Evolutionary conservation across 2,329 filamentous ascomycete genomes (phyloP), one percentile per base, ranked within the genome.

Genomic region (Fusarium siculi): DNA sequence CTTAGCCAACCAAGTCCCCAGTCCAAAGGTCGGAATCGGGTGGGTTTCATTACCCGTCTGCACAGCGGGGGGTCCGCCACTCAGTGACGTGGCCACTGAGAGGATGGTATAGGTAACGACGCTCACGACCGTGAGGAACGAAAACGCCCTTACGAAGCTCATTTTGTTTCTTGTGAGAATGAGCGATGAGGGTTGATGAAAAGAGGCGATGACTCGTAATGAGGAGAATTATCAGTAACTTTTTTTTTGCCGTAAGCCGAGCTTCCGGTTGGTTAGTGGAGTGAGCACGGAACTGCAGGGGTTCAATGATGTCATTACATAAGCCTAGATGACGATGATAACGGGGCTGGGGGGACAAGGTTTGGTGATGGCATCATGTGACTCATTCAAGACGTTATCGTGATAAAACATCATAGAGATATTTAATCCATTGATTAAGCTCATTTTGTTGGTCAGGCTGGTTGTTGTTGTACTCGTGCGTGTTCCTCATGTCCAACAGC

Each of bases 1-100:
- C 12, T 59, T 56, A 18, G 73, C 57, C 23, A 78, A 88, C 79
- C 79, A 81, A 19, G 80, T 81, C 11, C 80, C 80, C 43, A 81
- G 66, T 19, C 79, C 79, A 50, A 81, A 76, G 9, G 75, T 63
- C 16, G 80, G 80, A 40, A 81, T 81, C 25, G 70, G 64, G 34
- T 52, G 52, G 57, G 62, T 65, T 60, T 42, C 25, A 12, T 64
- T 62, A 16, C 39, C 36, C 9, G 25, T 30, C 36, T 15, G 56
- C 25, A 49, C 21, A 43, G 23, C 25, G 23, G 55, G 49, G 56
- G 43, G 8, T 25, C 30, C 40, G 9, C 62, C 50, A 25, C 42
- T 58, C 43, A 57, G 34, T 40, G 66, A 69, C 52, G 66, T 69
- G 39, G 66, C 66, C 39, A 69, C 46, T 23, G 66, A 65, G 4